These are phyloP conservation scores for Boeremia exigua DNA, from an alignment of 2,329 filamentous ascomycete species.

Conservation along the genomic window DNA sequence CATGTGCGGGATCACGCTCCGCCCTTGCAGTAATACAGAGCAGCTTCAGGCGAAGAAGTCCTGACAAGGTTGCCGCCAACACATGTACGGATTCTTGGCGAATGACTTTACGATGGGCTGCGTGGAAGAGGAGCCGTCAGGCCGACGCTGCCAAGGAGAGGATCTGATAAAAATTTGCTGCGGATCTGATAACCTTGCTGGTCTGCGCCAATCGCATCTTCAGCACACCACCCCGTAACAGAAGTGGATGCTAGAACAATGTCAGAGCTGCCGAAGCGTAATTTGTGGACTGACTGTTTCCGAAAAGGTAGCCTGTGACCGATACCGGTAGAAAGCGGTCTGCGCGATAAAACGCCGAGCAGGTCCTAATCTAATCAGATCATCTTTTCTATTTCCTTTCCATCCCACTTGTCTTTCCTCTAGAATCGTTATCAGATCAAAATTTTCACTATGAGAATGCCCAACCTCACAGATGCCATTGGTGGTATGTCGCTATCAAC, in stretches of 20 bases:
- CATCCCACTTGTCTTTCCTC: neutral
- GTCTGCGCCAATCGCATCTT: conserved; percentile 5
- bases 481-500: conserved; percentile 37
- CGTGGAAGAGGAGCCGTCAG: conserved; percentile 3
- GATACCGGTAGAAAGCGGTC: conserved; percentile 23
- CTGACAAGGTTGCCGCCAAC: conserved; percentile 6
- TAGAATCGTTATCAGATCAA: conserved; percentile 19
- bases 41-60: conserved; percentile 1
- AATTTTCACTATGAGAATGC: conserved; percentile 34
- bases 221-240: neutral
- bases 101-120: neutral
- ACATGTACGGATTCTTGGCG: conserved; percentile 1
- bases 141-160: conserved; percentile 13
- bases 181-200: conserved; percentile 24
- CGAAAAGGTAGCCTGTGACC: neutral
- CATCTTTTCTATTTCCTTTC: conserved; percentile 25
- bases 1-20: conserved; percentile 6
- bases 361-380: conserved; percentile 46
- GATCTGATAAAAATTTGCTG: conserved; percentile 30
- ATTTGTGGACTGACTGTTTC: conserved; percentile 4
- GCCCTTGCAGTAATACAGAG: neutral
- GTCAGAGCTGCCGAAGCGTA: neutral
- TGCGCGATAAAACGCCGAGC: conserved; percentile 26
- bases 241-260: conserved; percentile 3
- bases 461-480: conserved; percentile 31